Base-by-base conservation (phyloP, 768 basidiomycete species). In the Mycena olivaceomarginata region DNA sequence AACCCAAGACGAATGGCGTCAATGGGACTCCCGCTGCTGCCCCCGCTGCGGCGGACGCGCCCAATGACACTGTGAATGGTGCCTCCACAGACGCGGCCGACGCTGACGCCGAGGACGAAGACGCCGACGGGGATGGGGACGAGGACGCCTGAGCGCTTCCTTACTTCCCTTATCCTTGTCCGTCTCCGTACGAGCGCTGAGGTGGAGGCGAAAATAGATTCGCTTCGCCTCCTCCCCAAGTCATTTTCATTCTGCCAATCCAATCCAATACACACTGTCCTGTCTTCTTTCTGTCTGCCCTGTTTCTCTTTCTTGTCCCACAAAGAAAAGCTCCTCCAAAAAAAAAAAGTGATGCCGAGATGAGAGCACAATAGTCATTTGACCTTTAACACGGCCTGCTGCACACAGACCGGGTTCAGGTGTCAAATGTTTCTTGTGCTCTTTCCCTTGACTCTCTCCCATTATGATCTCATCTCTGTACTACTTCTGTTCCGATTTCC, bases 351-450 rank as follows among this genome's bases (percentile, higher is more conserved):
- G 53, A 12, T n/a, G n/a, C n/a, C n/a, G n/a, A n/a, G n/a, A n/a
- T 18, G 5, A 63, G 70, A 51, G 59, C 37, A 46, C 75, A 60
- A 6, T 53, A 70, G 76, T 72, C 76, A 77, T 77, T 72, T 73
- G 71, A 77, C 76, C 76, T 72, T 40, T 5, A 45, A 72, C 67
- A 57, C 22, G 48, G 76, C 76, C 76, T 22, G n/a, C n/a, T n/a
- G 9, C 40, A 22, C 5, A 20, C 39, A 22, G 63, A 45, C 63
- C 43, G 3, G 22, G 41, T 65, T 22, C 16, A 37, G 4, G 65
- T 20, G 76, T 77, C 57, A 51, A 31, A 31, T 31, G 31, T 1
- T 3, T 31, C 31, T 31, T 31, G 31, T 3, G 31, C 31, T 31
- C 31, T 31, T 31, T 31, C 2, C 1, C 31, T 31, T 31, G 31